Conservation (phyloP, 139 green algal genomes). For the Volvox reticuliferus region DNA sequence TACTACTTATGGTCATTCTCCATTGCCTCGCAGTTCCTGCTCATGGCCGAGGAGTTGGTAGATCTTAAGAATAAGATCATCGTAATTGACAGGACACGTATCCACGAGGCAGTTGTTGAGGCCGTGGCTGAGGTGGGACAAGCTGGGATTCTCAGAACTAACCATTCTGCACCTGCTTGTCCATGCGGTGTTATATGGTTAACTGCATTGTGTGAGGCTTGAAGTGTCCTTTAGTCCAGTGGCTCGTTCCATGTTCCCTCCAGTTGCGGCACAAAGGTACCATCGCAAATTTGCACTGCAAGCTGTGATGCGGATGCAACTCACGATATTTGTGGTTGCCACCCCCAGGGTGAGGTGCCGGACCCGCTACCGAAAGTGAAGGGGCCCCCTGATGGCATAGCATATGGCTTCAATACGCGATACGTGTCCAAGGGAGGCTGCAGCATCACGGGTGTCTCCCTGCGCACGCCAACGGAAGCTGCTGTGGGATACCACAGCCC, state of each 20-base stretch:
- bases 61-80: conserved; percentile 21
- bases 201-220: too few relatives aligned
- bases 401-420: conserved; percentile 5
- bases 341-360: background rate
- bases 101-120: conserved; percentile 2
- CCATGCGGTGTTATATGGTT: too few relatives aligned
- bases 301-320: too few relatives aligned
- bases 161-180: too few relatives aligned
- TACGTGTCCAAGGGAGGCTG: background rate
- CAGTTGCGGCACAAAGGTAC: too few relatives aligned
- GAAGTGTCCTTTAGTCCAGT: too few relatives aligned
- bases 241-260: too few relatives aligned
- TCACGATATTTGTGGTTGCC: background rate
- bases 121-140: conserved; percentile 24
- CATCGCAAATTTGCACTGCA: too few relatives aligned
- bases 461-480: background rate
- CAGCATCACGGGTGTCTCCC: background rate
- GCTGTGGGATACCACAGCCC: background rate
- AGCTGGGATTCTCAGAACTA: too few relatives aligned
- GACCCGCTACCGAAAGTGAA: conserved; percentile 30
- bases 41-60: conserved; percentile 34
- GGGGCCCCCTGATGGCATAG: background rate
- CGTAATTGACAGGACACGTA: background rate
- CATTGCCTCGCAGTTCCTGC: background rate
- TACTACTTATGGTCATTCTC: background rate